phyloP scores from a whole-genome alignment of 2,329 filamentous ascomycete species.

The Beauveria scarabaeidicola region DNA sequence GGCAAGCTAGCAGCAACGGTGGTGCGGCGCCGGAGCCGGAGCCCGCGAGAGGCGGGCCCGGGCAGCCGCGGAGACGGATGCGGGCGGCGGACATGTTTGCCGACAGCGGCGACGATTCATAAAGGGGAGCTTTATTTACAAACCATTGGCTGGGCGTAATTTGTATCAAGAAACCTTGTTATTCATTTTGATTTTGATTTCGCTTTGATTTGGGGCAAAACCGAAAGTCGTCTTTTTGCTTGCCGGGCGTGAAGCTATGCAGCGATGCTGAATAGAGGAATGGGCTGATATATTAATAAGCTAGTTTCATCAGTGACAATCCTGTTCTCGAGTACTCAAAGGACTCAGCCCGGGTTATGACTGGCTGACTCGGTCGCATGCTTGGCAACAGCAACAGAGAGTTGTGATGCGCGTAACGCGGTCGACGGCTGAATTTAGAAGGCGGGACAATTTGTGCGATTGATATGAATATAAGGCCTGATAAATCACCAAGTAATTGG shows the following conservation, averaged over 20 bases:
- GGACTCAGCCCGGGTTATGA: neutral
- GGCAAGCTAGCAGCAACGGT: slow-evolving; percentile 21
- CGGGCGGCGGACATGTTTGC: slow-evolving; percentile 84
- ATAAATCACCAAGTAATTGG: too few relatives aligned
- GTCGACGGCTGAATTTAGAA: neutral
- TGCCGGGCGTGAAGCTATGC: neutral
- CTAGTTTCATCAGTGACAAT: neutral
- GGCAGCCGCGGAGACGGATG: slow-evolving; percentile 50
- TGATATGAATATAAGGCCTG: too few relatives aligned
- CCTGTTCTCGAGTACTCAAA: neutral
- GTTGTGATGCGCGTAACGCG: neutral
- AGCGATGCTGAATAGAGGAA: neutral
- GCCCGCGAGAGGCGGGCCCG: slow-evolving; percentile 13
- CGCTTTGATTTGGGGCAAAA: neutral
- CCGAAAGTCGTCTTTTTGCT: neutral
- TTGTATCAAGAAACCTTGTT: neutral
- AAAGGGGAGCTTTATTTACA: neutral
- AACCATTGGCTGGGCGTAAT: neutral
- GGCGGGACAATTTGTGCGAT: neutral
- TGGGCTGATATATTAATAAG: neutral
- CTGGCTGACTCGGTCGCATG: neutral
- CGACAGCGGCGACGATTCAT: slow-evolving; percentile 50
- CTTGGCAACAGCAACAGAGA: neutral
- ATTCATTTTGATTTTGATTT: neutral
- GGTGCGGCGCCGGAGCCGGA: slow-evolving; percentile 20